Base-by-base conservation (phyloP, 2,329 filamentous ascomycete species). In the Aspergillus intermedius region DNA sequence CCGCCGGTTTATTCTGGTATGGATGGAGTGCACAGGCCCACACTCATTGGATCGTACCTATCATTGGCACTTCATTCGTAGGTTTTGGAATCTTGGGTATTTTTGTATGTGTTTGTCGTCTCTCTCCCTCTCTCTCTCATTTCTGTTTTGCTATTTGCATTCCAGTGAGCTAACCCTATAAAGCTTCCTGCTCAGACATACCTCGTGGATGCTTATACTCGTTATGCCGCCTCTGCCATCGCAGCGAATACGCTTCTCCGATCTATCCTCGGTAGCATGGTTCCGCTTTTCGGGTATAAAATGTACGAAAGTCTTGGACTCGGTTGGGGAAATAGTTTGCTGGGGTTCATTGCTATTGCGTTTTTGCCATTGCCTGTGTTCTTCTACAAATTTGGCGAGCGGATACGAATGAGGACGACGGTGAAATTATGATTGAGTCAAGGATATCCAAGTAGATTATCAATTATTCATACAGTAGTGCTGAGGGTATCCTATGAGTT, bases 1-100 rank as follows among this genome's bases (percentile, higher is more conserved):
- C 76, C 0, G 53, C 69, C 4, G 70, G 72, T 3, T 61, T 78
- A 5, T 69, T 75, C 42, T 67, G 70, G 61, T 78, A 77, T 50
- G 75, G 75, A n/a, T 77, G 74, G 74, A 61, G 64, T 13, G 73
- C 74, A 0, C 64, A 75, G 45, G 59, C 60, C 1, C 54, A 62
- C 13, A 49, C 68, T 1, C 71, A 74, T 46, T 74, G 74, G 65
- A 69, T 74, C 41, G 60, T 76, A 54, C 72, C 74, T 10, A 69
- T 76, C 42, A 61, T 75, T 43, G 75, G 74, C n/a, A 70, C 73
- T 1, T 64, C 62, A 12, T 50, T 77, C 2, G 68, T 77, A 46
- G 71, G 69, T 34, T 66, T 65, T 10, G 70, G 73, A 22, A 60
- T 59, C 25, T 28, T 28, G 25, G 25, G 25, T 28, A 10, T 28